Conservation (phyloP, 2,329 filamentous ascomycete genomes). For the Ascochyta clinopodiicola region DNA sequence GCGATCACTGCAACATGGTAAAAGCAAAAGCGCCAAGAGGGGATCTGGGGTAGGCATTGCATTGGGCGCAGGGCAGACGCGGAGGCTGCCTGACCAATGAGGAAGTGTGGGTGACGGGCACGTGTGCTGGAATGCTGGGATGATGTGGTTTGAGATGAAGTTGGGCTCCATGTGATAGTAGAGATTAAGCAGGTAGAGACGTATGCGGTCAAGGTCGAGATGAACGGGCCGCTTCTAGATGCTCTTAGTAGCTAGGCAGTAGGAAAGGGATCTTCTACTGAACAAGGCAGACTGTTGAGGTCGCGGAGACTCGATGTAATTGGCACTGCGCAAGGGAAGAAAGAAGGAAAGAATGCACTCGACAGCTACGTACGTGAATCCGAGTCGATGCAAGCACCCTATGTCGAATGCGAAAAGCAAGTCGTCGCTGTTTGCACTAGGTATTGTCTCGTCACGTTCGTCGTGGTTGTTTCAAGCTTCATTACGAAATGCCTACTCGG, state of each 20-base stretch:
- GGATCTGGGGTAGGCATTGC: not conserved
- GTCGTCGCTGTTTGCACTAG: not conserved
- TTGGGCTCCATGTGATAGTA: not conserved
- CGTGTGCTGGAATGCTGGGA: constrained; percentile 1
- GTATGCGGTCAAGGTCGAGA: not conserved
- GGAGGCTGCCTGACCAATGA: not conserved
- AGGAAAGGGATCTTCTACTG: not conserved
- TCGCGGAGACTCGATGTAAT: not conserved
- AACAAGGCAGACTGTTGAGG: not conserved
- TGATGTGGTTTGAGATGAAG: not conserved
- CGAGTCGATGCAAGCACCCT: not conserved
- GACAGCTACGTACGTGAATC: not conserved
- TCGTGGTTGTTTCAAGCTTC: constrained; percentile 2
- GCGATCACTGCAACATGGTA: not conserved
- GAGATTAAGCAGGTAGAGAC: not conserved
- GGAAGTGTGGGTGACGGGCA: not conserved
- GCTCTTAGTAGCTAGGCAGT: not conserved
- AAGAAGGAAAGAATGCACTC: not conserved
- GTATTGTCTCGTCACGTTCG: too few species aligned
- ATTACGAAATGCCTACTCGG: constrained; percentile 13
- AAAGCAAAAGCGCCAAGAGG: constrained; percentile 6
- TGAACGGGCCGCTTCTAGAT: not conserved
- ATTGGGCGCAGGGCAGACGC: constrained; percentile 1
- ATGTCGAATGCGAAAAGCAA: not conserved
- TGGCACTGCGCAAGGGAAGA: not conserved